Evolutionary conservation across 2,329 filamentous ascomycete genomes (phyloP), one percentile per base, ranked within the genome.

Genomic region (Gaeumannomyces tritici): DNA sequence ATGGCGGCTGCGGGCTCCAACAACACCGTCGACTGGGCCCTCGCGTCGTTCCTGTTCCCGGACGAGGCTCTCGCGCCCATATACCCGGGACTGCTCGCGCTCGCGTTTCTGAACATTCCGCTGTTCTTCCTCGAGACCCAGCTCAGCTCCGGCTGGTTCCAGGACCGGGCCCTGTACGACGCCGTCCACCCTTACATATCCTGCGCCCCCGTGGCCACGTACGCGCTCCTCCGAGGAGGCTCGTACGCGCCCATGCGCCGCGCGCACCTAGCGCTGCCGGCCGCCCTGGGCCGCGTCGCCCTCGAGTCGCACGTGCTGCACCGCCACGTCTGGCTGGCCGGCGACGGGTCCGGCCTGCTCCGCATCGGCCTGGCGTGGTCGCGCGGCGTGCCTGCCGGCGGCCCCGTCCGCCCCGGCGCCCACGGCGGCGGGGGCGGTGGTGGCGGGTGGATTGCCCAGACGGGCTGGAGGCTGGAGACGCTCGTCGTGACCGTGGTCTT

Each of bases 221-320:
- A 81, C 64, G 69, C 83, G 27, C 70, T 78, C 5, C 69, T 87
- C 2, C 78, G 85, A 35, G 29, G 29, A 18, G 87, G 85, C 66
- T 73, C 73, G 5, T 73, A 76, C 61, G 65, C 67, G 0, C 59
- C 66, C 0, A 70, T 82, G 12, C 73, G 80, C 8, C 76, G 74
- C 9, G 71, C 74, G 55, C 74, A 82, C 67, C 78, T 80, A 18
- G 67, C 65, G 1, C 65, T 77, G 1, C 83, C 84, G 31, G 79
- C 81, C 0, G 82, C 77, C 73, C 70, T 88, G 3, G 85, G 86
- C 1, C 74, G 75, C 7, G 80, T 79, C 63, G 83, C 83, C 0
- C 77, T 86, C 1, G 85, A 88, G 70, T 80, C 83, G 0, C 86
- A 83, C 65, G 75, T 85, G 7, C 73, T 88, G 51, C 83, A 87